Base-by-base conservation (phyloP, 2,329 filamentous ascomycete genomes). In the Aspergillus tamarii region DNA sequence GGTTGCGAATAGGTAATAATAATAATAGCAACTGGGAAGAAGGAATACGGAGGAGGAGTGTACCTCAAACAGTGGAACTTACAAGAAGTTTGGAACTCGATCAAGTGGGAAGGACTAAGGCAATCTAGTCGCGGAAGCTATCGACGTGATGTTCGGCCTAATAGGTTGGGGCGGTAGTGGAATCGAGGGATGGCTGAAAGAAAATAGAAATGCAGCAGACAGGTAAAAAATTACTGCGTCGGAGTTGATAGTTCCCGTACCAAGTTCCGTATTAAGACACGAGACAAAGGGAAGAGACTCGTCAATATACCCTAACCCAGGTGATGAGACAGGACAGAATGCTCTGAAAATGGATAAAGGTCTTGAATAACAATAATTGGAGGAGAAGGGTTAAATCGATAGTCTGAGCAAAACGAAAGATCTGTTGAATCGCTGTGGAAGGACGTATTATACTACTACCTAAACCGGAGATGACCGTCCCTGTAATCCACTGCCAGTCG, bases 61-160 rank as follows among this genome's bases (percentile, higher is more conserved):
- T 50, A 52, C 26, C 57, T 50, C 46, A 50, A 30, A 34, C 56
- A 23, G 56, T 48, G 57, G 57, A 59, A 59, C 57, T 48, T 26
- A n/a, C 19, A 32, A 52, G 41, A 61, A 56, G 48, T 34, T 46
- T 61, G 30, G 53, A 54, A 61, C 50, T 57, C 43, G 59, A 64
- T 61, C 58, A 56, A 64, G 58, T 61, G 64, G 57, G 59, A 60
- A 53, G 36, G 45, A 50, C 57, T 53, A 54, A 54, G 30, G 52
- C 34, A 63, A 41, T 57, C 57, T 66, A 66, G 57, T 60, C 58
- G 64, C 64, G 64, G 64, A 63, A 66, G 57, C 64, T 66, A 66
- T 64, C 46, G 56, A 58, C 11, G 43, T 57, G 53, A 54, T 64
- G 46, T 55, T 28, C 50, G 41, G 56, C 32, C 59, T 64, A 57